phyloP scores from a whole-genome alignment of 2,329 filamentous ascomycete species.

The Paramyrothecium sp. region DNA sequence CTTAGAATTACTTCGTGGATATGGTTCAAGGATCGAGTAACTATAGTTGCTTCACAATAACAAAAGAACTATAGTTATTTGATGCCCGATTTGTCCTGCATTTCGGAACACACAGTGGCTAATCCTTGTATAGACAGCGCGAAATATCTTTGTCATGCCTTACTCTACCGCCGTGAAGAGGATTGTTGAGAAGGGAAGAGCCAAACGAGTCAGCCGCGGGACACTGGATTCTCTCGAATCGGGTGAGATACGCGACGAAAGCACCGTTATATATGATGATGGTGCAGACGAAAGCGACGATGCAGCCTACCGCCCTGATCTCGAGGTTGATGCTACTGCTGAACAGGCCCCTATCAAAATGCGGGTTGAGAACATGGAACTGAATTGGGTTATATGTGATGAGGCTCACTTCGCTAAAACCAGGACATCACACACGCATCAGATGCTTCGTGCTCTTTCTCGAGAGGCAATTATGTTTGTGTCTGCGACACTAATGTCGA shows the following conservation, averaged over 20 bases:
- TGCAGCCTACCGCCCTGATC: too few relatives aligned
- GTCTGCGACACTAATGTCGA: not conserved
- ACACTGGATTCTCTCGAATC: not conserved
- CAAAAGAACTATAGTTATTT: too few relatives aligned
- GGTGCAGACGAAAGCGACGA: not conserved
- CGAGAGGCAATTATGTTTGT: not conserved
- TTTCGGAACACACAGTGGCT: too few relatives aligned
- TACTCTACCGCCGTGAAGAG: not conserved
- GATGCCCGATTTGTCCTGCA: too few relatives aligned
- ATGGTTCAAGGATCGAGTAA: too few relatives aligned
- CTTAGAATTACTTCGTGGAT: too few relatives aligned
- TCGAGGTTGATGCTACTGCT: too few relatives aligned
- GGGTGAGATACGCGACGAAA: not conserved
- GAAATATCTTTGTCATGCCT: not conserved
- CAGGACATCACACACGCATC: not conserved
- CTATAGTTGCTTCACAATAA: too few relatives aligned
- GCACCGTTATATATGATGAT: not conserved
- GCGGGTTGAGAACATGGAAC: not conserved
- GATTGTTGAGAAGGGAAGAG: not conserved
- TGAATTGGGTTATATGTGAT: not conserved
- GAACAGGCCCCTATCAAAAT: not conserved
- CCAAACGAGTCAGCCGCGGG: not conserved
- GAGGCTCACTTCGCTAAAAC: not conserved
- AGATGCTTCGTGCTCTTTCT: not conserved
- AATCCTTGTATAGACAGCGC: too few relatives aligned